Percentiles rank a stretch among this genome's conserved stretches.
Conservation (phyloP, 768 basidiomycete species). For the Panaeolus papilionaceus region DNA sequence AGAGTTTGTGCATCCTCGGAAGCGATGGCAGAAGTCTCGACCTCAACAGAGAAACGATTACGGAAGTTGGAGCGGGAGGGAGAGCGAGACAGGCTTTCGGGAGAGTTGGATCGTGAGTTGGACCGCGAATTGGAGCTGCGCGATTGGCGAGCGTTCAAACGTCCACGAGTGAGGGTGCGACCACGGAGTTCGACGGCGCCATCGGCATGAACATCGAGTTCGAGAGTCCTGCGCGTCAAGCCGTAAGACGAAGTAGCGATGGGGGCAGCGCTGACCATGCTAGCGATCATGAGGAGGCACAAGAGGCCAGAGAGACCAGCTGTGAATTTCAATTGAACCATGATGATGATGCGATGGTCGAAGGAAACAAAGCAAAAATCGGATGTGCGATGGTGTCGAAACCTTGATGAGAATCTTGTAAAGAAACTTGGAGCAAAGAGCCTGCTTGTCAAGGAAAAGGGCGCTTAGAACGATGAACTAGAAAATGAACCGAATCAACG, state of each 20-base stretch:
- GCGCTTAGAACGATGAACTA: slow-evolving; percentile 9
- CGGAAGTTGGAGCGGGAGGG: neutral
- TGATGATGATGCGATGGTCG: neutral
- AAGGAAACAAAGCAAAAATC: neutral
- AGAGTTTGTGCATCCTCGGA: neutral
- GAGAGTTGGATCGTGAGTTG: slow-evolving; percentile 2
- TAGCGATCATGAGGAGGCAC: slow-evolving; percentile 10
- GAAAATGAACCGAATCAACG: slow-evolving; percentile 14
- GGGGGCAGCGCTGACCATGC: neutral
- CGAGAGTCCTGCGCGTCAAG: neutral
- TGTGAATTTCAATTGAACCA: slow-evolving; percentile 13
- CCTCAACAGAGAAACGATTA: neutral
- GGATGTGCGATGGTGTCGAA: neutral
- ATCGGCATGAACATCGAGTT: neutral
- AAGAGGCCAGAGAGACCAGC: slow-evolving; percentile 12
- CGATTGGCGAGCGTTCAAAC: neutral
- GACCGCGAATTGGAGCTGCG: neutral
- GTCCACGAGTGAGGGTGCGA: neutral
- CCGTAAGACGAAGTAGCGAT: neutral
- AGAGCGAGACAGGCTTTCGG: neutral
- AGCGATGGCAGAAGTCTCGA: neutral
- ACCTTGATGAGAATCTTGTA: slow-evolving; percentile 2
- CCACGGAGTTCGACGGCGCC: neutral
- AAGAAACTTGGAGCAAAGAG: slow-evolving; percentile 2
- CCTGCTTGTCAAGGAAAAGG: slow-evolving; percentile 11